Evolutionary conservation across 1,284 basidiomycete genomes (phyloP), one percentile per base, ranked within the genome.

Genomic region (Ustilago bromivora): DNA sequence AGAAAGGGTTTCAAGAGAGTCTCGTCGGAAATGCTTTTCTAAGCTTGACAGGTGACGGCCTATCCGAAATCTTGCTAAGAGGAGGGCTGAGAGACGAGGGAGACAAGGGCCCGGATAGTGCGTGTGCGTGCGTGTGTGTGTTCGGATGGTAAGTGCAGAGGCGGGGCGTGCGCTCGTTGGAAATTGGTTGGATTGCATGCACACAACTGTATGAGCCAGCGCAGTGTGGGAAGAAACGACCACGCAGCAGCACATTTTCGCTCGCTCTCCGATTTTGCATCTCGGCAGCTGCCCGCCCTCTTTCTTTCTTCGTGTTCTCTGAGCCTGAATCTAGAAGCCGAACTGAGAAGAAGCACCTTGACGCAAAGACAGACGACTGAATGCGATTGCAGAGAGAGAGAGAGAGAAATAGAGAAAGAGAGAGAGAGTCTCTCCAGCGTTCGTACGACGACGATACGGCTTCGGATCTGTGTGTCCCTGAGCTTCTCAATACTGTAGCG

Each of bases 251-350:
- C n/a, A 19, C 43, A 19, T 46, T 46, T 46, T 46, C 43, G 43
- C 43, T 19, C 23, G 23, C 23, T 28, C 23, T 28, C 19, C n/a
- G n/a, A 46, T 7, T 46, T 46, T 19, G n/a, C 17, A 46, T 19
- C n/a, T 17, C 40, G 17, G n/a, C 17, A 19, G 43, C 17, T 28
- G 23, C 23, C 23, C 23, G 3, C 23, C 23, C n/a, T 46, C 40
- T 43, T 46, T 46, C n/a, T 19, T 23, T n/a, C 12, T 15, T 32
- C 13, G 11, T 12, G 49, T 46, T 46, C 43, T 46, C 49, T 51
- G 49, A 54, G 52, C 52, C 52, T 54, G 10, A 54, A 54, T 19
- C 35, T 54, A 35, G 52, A 38, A 54, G 52, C 52, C 52, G 15
- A 54, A 17, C 19, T 34, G 32, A n/a, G 52, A 36, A 54, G 35